phyloP scores from a whole-genome alignment of 163 green algal species.

The Scenedesmus sp. region DNA sequence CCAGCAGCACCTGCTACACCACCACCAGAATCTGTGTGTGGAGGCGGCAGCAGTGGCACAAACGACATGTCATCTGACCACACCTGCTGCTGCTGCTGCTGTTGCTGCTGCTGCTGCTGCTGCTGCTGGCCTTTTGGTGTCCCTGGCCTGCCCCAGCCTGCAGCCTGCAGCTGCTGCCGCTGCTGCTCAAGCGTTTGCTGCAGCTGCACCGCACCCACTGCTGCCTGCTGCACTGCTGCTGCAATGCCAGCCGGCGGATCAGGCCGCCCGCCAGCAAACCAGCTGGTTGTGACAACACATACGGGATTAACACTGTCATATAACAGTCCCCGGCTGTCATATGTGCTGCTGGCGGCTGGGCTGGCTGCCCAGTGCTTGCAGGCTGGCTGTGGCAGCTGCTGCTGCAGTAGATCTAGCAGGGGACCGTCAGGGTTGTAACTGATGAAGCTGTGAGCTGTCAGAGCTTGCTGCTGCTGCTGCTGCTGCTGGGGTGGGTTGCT shows the following conservation, averaged over 20 bases:
- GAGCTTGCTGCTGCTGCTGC: background rate
- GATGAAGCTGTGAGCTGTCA: constrained; percentile 21
- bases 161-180: background rate
- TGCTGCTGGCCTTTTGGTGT: background rate
- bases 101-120: background rate
- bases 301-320: constrained; percentile 20
- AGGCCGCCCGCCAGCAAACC: background rate
- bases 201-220: background rate
- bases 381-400: constrained; percentile 22
- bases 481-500: constrained; percentile 8
- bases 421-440: background rate
- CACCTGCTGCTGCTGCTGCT: background rate
- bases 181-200: background rate
- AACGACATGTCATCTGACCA: background rate
- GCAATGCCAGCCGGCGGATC: background rate
- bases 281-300: constrained; percentile 1
- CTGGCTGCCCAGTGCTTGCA: constrained; percentile 26
- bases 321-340: constrained; percentile 25
- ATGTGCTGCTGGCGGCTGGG: background rate
- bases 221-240: background rate
- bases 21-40: background rate
- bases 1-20: background rate
- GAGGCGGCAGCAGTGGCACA: background rate
- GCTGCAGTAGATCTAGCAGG: constrained; percentile 20
- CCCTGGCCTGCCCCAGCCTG: background rate